Base-by-base conservation (phyloP, 129 eudicot species). In the Chrysanthemum lavandulifolium region DNA sequence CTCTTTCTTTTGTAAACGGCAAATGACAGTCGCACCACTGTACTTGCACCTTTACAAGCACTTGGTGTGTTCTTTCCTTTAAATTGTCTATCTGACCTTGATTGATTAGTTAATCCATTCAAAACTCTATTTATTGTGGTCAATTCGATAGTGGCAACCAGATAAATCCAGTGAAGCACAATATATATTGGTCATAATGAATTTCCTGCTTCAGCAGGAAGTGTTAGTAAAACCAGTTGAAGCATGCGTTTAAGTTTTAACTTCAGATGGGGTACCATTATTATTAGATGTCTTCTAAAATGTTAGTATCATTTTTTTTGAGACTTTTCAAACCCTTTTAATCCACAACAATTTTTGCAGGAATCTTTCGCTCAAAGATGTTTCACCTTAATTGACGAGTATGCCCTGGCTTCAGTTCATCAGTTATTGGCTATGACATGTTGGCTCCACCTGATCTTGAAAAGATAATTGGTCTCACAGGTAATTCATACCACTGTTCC, bases 371-470 rank as follows among this genome's bases (percentile, higher is more conserved):
- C 96, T 10, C 81, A 88, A 48, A 82, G 91, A 76, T 94, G 99
- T 73, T 94, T 94, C 73, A 61, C 67, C 73, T 71, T 90, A 69
- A 88, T 94, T 63, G 96, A 95, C 25, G 99, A 95, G 67, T 91
- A 95, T 74, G 97, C 97, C 68, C 99, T 51, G 99, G 99, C 78
- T 95, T 95, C 83, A 86, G 86, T 68, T 90, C 97, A 71, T 95
- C 99, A 33, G 69, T 95, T 59, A 82, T 95, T 80, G 99, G 90
- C 40, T 95, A 88, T 76, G 99, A 95, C 86, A 95, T 95, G 99
- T 83, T 95, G 86, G 80, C 99, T 72, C 99, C 99, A 19, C 99
- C 99, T 40, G 99, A 95, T 82, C 97, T 95, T 55, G 99, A 95
- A 83, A 87, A 86, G 75, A 91, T 79, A 80, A 84, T 90, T 65